Base-by-base conservation (phyloP, 306 rosid genomes). In the Luffa acutangula region DNA sequence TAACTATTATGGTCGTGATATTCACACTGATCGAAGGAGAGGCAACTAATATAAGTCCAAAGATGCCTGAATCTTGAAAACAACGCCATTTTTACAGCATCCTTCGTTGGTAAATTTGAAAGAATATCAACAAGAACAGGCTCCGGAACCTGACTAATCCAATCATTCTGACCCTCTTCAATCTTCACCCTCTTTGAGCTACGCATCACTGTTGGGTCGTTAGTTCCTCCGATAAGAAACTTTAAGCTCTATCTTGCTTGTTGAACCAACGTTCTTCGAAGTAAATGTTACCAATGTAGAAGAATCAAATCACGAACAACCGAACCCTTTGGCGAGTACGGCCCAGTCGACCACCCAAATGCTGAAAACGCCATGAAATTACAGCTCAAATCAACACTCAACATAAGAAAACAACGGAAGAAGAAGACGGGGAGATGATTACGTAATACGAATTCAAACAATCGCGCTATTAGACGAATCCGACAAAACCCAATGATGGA, bases 1-100 rank as follows among this genome's bases (percentile, higher is more conserved):
- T 8, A 11, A 12, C 2, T 3, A 14, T 4, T 6, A 33, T 74
- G 78, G 46, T 74, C 46, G 18, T 53, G 78, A n/a, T 6, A 74
- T 74, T 46, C 78, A 74, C 78, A 74, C 14, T 74, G 43, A 48
- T 74, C 78, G 7, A 74, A 74, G 46, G 78, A 74, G 3, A 52
- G 78, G 3, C 48, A 13, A 74, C 15, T 46, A 25, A 74, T 51
- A 74, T 34, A 51, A 7, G 78, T 74, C 59, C 60, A 74, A 43
- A 74, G 62, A 51, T 74, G 11, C 62, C 78, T 53, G 49, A 75
- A 52, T 36, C 65, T 52, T 7, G 79, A 31, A 53, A 75, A 5
- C 25, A 9, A 31, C 6, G 64, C 17, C 62, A 37, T 75, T 10
- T 75, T 52, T 53, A 41, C 48, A 33, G 64, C 65, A 36, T 51